Base-by-base conservation (phyloP, 2,329 filamentous ascomycete species). In the Xylariaceae sp. region DNA sequence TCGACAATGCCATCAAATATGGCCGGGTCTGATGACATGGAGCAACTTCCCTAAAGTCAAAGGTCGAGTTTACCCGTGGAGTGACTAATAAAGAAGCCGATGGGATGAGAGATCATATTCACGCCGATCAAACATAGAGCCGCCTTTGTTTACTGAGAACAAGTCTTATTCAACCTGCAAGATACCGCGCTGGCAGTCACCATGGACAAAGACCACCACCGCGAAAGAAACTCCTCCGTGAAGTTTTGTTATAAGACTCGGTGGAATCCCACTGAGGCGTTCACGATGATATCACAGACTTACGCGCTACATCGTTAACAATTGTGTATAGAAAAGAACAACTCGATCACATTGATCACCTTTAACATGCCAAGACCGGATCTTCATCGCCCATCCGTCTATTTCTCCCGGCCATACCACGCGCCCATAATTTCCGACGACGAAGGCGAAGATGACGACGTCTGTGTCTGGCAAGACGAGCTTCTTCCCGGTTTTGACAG, bases 381-480 rank as follows among this genome's bases (percentile, higher is more conserved):
- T 18, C 51, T 11, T 15, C 55, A 6, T 23, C 58, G n/a, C 11
- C 15, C 55, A 6, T 23, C 58, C 11, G 55, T 65, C 50, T 66
- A 66, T 39, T 53, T 61, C 39, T 51, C 55, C 2, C 62, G 60
- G n/a, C 65, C 65, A 9, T 68, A 66, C 30, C 65, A 67, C 15
- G 58, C 66, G 13, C 34, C 63, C 2, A 62, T 48, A 9, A n/a
- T 61, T 7, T 68, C 64, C 1, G 65, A 67, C 13, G 60, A 64
- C 2, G 64, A 64, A 13, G 66, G 53, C 2, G 60, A 62, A 17
- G 66, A 69, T 15, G 66, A 68, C 30, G 65, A 69, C n/a, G 37
- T 67, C 7, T 64, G 62, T 18, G 62, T 67, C 2, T 67, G 66
- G 66, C 53, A 58, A 44, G 54, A 65, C 5, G 45, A 35, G 5